phyloP scores from a whole-genome alignment of 768 basidiomycete genomes.

The Lactifluus pinguis region DNA sequence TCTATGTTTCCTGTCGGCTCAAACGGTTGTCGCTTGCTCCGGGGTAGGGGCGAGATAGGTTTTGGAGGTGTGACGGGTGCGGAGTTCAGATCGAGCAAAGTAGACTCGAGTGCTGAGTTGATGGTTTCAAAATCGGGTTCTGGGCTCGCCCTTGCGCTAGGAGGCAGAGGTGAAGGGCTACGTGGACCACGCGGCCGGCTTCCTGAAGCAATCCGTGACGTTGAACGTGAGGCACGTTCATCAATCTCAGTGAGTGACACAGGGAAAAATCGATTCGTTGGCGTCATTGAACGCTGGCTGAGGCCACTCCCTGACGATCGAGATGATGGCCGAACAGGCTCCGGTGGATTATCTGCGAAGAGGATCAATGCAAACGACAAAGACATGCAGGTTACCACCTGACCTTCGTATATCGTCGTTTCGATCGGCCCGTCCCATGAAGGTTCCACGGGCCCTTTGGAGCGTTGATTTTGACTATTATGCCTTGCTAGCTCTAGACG shows the following conservation, averaged over 20 bases:
- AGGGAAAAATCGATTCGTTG: slow-evolving; percentile 33
- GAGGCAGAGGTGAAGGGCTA: slow-evolving; percentile 60
- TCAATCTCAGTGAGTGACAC: slow-evolving; percentile 33
- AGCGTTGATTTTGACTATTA: slow-evolving; percentile 74
- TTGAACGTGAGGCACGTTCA: slow-evolving; percentile 33
- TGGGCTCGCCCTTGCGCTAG: slow-evolving; percentile 31
- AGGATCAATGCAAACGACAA: slow-evolving; percentile 2
- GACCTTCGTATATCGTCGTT: slow-evolving; percentile 75
- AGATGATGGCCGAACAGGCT: slow-evolving; percentile 45
- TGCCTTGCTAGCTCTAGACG: slow-evolving; percentile 74
- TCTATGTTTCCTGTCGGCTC: slow-evolving; percentile 45
- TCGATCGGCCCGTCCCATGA: slow-evolving; percentile 42
- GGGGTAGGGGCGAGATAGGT: slow-evolving; percentile 46
- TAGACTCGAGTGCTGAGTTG: slow-evolving; percentile 36
- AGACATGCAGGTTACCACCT: slow-evolving; percentile 15
- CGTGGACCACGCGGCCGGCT: slow-evolving; percentile 67
- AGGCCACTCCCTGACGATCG: slow-evolving; percentile 38
- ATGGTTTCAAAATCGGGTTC: slow-evolving; percentile 35
- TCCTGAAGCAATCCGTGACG: slow-evolving; percentile 43
- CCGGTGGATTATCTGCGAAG: slow-evolving; percentile 49
- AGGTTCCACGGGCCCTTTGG: slow-evolving; percentile 32
- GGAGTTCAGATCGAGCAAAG: slow-evolving; percentile 25
- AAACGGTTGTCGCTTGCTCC: slow-evolving; percentile 65
- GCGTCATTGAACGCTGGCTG: slow-evolving; percentile 39
- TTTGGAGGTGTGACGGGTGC: slow-evolving; percentile 24